Evolutionary conservation across 805 yeast genomes (phyloP), one percentile per base, ranked within the genome.

Genomic region (Kodamaea sagamina): DNA sequence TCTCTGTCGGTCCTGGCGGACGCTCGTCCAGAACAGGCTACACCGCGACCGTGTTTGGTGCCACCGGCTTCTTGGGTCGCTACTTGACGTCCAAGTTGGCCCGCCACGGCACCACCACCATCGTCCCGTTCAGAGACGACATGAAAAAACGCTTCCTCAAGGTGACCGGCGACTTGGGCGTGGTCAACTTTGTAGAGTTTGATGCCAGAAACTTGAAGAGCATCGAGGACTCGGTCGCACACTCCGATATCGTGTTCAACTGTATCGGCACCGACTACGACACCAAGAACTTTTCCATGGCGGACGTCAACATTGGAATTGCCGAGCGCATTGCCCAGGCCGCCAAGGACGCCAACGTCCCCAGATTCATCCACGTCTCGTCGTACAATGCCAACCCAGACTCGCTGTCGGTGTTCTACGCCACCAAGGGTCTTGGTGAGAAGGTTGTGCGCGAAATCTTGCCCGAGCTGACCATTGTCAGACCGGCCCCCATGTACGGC

Each of bases 41-140:
- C 66, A 86, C 90, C 3, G 95, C 90, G 16, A 86, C 96, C 1
- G 93, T 88, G 2, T 88, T 88, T 58, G 96, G 96, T 7, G 86
- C 84, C 27, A 70, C 82, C 36, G 95, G 95, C 1, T 82, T 84
- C 62, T 67, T 88, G 46, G 96, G 96, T 36, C 78, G 88, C 38
- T 77, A 84, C 51, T 63, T 88, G 48, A 76, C 79, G 13, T 70
- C 90, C 26, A 84, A 82, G 58, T 71, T 88, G 53, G 95, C 92
- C 48, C 75, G 83, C 58, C 89, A 87, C 59, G 96, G 96, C 49
- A 88, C 95, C 21, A 65, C 75, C 42, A 80, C 84, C 6, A 79
- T 86, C 39, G 82, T 79, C 16, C 95, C 96, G n/a, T 87, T 60
- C 71, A 76, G 96, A 59, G 90, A 88, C 59, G 90, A 84, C 56